Evolutionary conservation across 129 eudicot genomes (phyloP), one percentile per base, ranked within the genome.

Genomic region (Mikania micrantha): DNA sequence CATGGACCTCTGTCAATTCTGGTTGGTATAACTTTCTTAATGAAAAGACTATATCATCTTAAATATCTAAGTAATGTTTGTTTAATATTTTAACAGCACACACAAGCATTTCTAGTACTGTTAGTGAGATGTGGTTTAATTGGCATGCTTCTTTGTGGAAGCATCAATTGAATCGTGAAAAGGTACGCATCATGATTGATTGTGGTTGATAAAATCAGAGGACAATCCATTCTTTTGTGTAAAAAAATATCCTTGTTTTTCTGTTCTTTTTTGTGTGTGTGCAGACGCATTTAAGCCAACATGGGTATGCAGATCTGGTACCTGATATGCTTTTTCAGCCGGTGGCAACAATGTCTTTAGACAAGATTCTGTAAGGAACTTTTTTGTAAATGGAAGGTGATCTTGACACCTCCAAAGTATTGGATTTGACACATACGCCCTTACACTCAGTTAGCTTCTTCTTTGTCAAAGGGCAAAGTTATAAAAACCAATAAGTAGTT

Each of bases 61-160:
- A n/a, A 31, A 1, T 58, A 52, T 47, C 21, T 15, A 70, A 39
- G 40, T 19, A 34, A 24, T 28, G 38, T 29, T 31, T 44, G 15
- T 13, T 31, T 4, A 7, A 19, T 52, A 35, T 48, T 74, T 69
- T 72, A 62, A 73, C 90, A 84, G 96, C 67, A 27, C 73, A 10
- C 56, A 69, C 69, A 52, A 79, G 81, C 68, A 28, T 88, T 61
- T 74, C 90, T 36, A 83, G 90, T 78, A 79, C 79, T 66, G 82
- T 76, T 56, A 76, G 58, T 25, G 99, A 86, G 67, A 79, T 94
- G 96, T 94, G 99, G 99, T 85, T 84, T 74, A 89, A 77, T 19
- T 94, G 99, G 99, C 99, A 94, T 69, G 62, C 81, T 47, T 86
- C 82, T 32, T 75, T 89, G 84, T 94, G 96, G 99, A 82, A 65